Evolutionary conservation across 2,329 filamentous ascomycete species (phyloP).

Genomic region (Phoma sp.): DNA sequence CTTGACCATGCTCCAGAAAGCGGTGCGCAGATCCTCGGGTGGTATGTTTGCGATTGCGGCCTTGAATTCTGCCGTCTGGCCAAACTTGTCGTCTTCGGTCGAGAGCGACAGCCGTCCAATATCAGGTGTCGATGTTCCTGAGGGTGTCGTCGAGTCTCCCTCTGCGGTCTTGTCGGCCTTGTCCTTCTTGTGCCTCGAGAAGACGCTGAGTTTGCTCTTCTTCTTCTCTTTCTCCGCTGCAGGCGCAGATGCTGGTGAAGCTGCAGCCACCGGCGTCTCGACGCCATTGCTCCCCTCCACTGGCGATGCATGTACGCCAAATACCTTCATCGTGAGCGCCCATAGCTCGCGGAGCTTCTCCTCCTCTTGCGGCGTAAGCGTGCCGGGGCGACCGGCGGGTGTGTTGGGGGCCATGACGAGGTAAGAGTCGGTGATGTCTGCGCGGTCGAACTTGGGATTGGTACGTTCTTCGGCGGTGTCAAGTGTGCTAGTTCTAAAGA

Average conservation of each 20-base stretch:
- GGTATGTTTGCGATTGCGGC: conserved; percentile 78
- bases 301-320: conserved; percentile 57
- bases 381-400: conserved; percentile 79
- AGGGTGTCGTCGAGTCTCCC: conserved; percentile 33
- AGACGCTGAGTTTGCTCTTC: conserved; percentile 76
- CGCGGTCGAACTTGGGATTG: conserved; percentile 27
- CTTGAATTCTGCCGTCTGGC: conserved; percentile 84
- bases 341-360: conserved; percentile 88
- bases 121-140: conserved; percentile 37
- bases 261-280: conserved; percentile 23
- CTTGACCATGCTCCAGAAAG: conserved; percentile 95
- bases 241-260: conserved; percentile 7
- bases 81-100: conserved; percentile 83
- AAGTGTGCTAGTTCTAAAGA: conserved; percentile 20
- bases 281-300: conserved; percentile 41
- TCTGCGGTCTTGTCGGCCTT: conserved; percentile 54
- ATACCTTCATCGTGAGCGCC: conserved; percentile 77
- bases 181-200: conserved; percentile 65
- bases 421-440: conserved; percentile 38
- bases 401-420: conserved; percentile 51
- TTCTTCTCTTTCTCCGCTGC: conserved; percentile 65
- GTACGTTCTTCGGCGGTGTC: conserved; percentile 12
- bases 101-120: conserved; percentile 43
- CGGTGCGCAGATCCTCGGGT: conserved; percentile 78
- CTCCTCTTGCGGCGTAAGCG: conserved; percentile 88